A percentile compares a stretch with the other conserved stretches of the same genome.
Evolutionary conservation across 345 rosid genomes (phyloP).

Genomic region (Hevea brasiliensis): DNA sequence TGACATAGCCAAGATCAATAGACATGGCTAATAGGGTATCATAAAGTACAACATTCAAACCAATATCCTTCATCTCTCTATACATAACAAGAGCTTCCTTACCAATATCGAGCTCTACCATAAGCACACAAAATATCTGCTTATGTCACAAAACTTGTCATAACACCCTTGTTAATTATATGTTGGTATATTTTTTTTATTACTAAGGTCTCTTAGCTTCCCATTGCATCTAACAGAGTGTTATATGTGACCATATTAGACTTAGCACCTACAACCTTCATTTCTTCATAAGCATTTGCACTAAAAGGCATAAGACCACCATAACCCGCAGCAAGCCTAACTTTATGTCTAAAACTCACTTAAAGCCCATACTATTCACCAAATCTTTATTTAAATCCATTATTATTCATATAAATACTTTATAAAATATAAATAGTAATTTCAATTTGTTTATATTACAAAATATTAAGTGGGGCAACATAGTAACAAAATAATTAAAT

Average conservation of each 20-base stretch:
- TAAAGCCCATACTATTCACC: too few relatives aligned
- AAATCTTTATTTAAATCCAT: too few relatives aligned
- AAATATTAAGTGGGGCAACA: too few relatives aligned
- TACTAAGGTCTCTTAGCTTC: constrained; percentile 96
- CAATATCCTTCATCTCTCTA: constrained; percentile 77
- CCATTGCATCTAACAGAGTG: constrained; percentile 82
- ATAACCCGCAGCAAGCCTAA: too few relatives aligned
- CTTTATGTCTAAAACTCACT: too few relatives aligned
- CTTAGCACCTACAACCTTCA: constrained; percentile 78
- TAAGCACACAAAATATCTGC: constrained; percentile 76
- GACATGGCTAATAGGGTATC: constrained; percentile 84
- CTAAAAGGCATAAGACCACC: too few relatives aligned
- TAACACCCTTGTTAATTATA: constrained; percentile 58
- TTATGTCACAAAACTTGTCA: constrained; percentile 62
- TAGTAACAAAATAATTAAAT: too few relatives aligned
- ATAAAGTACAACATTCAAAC: constrained; percentile 60
- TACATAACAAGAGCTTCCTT: constrained; percentile 67
- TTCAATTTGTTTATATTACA: too few relatives aligned
- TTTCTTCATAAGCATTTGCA: constrained; percentile 85
- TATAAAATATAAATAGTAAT: too few relatives aligned
- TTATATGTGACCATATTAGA: constrained; percentile 65
- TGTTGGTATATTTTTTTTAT: constrained; percentile 61
- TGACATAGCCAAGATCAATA: constrained; percentile 71
- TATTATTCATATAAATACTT: too few relatives aligned
- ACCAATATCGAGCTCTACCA: constrained; percentile 74